Evolutionary conservation across 257 asterid species (phyloP).

Genomic region (Solanum peruvianum): DNA sequence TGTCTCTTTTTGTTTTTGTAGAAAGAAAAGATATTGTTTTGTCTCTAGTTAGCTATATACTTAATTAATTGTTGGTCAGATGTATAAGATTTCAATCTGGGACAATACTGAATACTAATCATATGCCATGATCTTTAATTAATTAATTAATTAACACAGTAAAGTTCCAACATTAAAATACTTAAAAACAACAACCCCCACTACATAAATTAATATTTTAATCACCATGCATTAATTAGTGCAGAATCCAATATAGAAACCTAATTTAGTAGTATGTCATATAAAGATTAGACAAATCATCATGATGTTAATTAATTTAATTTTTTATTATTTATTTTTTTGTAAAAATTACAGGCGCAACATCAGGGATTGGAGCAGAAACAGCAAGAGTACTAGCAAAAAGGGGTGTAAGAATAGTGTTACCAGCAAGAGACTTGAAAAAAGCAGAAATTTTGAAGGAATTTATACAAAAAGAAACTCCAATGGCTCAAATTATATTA

Average conservation of each 20-base stretch:
- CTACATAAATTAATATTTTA: not conserved
- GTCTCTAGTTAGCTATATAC: slow-evolving; percentile 12
- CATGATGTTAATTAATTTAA: not conserved
- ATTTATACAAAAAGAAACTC: slow-evolving; percentile 34
- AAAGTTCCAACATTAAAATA: not conserved
- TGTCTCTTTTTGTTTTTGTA: not conserved
- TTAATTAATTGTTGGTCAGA: slow-evolving; percentile 1
- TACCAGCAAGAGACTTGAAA: slow-evolving; percentile 67
- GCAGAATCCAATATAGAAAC: not conserved
- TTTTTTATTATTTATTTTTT: not conserved
- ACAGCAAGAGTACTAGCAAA: slow-evolving; percentile 79
- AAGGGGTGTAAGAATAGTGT: slow-evolving; percentile 65
- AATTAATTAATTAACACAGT: not conserved
- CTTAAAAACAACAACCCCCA: not conserved
- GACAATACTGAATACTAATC: slow-evolving; percentile 6
- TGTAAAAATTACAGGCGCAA: slow-evolving; percentile 38
- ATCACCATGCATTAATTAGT: not conserved
- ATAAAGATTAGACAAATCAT: not conserved
- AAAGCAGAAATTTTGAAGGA: slow-evolving; percentile 60
- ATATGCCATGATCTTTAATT: not conserved
- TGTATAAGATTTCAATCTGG: slow-evolving; percentile 1
- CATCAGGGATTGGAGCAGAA: slow-evolving; percentile 90
- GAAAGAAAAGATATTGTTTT: slow-evolving; percentile 26
- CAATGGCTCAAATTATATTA: slow-evolving; percentile 46
- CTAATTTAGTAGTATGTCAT: not conserved